Base-by-base conservation (phyloP, 345 rosid genomes). In the Camelina sativa region DNA sequence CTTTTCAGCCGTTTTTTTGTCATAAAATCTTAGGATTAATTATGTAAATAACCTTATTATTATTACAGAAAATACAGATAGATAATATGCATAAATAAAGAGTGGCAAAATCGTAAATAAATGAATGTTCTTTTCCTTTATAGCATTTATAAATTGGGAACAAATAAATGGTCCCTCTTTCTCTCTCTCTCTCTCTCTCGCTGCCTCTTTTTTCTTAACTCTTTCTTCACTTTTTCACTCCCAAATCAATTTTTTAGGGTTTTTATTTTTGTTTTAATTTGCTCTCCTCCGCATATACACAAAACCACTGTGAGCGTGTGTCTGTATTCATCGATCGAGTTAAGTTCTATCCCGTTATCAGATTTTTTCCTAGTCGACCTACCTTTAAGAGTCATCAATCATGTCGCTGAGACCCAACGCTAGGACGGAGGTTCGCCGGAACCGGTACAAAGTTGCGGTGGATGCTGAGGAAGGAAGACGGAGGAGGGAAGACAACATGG, bases 401-500 rank as follows among this genome's bases (percentile, higher is more conserved):
- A 91, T 91, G 97, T 93, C 96, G 80, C 73, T 89, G 78, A 82
- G 96, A 76, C 93, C 97, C 5, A 85, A 74, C 83, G 82, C 89
- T 1, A 86, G 84, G 79, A 83, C 89, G 4, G 97, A 91, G 82
- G 91, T 82, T 40, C 91, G 96, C 63, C 82, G 91, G 71, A 91
- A 87, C 81, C 75, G 82, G 30, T 93, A 89, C 85, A 93, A 93
- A 80, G 96, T 91, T 62, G 91, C 96, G 9, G 94, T 91, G 22
- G 94, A 91, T 63, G 94, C 92, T 7, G 98, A 91, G 28, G 96
- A 91, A 72, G 97, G 97, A 7, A 81, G 97, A 57, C 80, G 97
- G 81, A 82, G 97, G 77, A 83, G 98, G 69, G 97, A 93, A 68
- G 98, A 93, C 69, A 89, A 89, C 73, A 80, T 93, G 96, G 98